Evolutionary conservation across 2,329 filamentous ascomycete genomes (phyloP).

Genomic region (Calonectria pteridis): DNA sequence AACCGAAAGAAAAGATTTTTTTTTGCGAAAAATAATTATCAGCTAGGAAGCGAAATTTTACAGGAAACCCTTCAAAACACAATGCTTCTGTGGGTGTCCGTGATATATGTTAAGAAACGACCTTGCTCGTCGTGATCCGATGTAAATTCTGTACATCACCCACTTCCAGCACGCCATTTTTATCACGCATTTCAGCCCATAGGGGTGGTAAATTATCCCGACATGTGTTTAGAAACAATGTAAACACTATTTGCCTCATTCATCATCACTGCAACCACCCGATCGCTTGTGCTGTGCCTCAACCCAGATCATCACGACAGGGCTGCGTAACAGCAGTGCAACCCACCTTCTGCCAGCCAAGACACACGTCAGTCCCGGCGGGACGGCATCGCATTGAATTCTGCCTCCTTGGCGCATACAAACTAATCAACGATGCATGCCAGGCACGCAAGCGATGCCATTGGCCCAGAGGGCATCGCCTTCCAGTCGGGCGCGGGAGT

Average conservation of each 20-base stretch:
- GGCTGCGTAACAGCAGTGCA: not conserved
- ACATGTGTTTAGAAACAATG: not conserved
- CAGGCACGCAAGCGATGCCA: not conserved
- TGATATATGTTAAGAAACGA: no score
- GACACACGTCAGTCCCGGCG: conserved; percentile 1
- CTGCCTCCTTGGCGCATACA: not conserved
- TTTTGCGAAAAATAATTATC: no score
- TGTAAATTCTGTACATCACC: not conserved
- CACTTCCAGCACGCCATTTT: not conserved
- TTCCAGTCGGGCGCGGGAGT: not conserved
- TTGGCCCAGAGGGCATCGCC: not conserved
- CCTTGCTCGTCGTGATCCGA: not conserved
- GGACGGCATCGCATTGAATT: not conserved
- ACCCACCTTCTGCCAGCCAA: not conserved
- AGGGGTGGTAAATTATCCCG: not conserved
- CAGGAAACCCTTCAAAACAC: no score
- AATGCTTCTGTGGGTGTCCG: no score
- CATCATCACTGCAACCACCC: not conserved
- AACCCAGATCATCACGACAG: not conserved
- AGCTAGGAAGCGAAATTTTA: no score
- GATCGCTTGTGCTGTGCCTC: not conserved
- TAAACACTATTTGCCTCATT: not conserved
- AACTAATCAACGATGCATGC: not conserved
- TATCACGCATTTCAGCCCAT: not conserved
- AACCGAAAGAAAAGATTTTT: no score